Evolutionary conservation across 345 rosid species (phyloP).

Genomic region (Pistacia vera): DNA sequence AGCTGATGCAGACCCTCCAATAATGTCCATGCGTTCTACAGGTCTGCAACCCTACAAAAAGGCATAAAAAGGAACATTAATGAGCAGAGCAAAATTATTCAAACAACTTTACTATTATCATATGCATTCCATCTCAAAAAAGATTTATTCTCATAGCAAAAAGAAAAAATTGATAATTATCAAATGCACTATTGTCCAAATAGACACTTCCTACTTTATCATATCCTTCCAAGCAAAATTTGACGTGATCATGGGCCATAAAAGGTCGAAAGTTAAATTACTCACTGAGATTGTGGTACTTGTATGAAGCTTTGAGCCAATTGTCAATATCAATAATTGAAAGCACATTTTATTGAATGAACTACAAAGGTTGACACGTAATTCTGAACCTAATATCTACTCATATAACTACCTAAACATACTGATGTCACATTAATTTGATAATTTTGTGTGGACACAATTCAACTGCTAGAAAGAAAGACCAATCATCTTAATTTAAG

Average conservation of each 20-base stretch:
- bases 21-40: constrained; percentile 68
- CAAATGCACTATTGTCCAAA: not conserved
- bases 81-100: not conserved
- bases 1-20: constrained; percentile 88
- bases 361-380: no score
- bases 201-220: not conserved
- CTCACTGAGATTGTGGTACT: not conserved
- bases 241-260: not conserved
- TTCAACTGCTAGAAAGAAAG: no score
- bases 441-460: no score
- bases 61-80: not conserved
- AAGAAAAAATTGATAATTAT: not conserved
- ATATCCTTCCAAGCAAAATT: not conserved
- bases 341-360: no score
- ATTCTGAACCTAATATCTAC: no score
- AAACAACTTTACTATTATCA: no score
- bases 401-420: no score
- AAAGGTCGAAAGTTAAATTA: no score
- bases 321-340: no score
- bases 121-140: not conserved
- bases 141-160: not conserved
- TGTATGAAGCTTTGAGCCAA: no score
- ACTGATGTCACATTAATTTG: no score
- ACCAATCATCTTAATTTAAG: no score
- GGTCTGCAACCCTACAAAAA: constrained; percentile 86